phyloP scores from a whole-genome alignment of 2,329 filamentous ascomycete species.

The Esteya vermicola region DNA sequence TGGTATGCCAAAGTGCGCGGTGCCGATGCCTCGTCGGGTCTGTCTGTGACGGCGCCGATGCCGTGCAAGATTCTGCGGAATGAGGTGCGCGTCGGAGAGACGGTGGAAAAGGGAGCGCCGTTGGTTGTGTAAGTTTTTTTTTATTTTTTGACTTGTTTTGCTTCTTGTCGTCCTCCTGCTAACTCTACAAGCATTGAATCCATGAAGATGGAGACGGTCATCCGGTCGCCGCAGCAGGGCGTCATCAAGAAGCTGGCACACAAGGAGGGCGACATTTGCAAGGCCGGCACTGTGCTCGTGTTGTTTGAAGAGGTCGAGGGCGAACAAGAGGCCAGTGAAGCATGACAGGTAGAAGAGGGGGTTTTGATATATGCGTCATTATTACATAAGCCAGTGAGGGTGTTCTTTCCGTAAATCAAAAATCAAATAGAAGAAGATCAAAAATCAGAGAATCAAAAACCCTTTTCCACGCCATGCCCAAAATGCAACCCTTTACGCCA shows the following conservation, averaged over 20 bases:
- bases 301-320: constrained; percentile 41
- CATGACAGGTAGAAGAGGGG: background rate
- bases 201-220: constrained; percentile 85
- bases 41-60: constrained; percentile 87
- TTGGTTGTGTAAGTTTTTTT: constrained; percentile 58
- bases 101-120: constrained; percentile 71
- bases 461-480: too few species aligned
- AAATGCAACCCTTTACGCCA: too few species aligned
- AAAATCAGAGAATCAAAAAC: too few species aligned
- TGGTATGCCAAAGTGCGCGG: constrained; percentile 87
- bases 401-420: background rate
- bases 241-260: constrained; percentile 60
- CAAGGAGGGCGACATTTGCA: constrained; percentile 65
- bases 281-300: constrained; percentile 60
- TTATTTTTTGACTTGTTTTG: background rate
- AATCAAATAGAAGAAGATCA: background rate
- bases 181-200: constrained; percentile 50
- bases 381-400: background rate
- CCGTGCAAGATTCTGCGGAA: constrained; percentile 91
- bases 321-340: background rate
- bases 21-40: constrained; percentile 47
- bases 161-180: constrained; percentile 16
- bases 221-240: constrained; percentile 61
- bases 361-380: background rate
- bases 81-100: constrained; percentile 69